Conservation (phyloP, 2,329 filamentous ascomycete species). For the Sarocladiaceae sp. region DNA sequence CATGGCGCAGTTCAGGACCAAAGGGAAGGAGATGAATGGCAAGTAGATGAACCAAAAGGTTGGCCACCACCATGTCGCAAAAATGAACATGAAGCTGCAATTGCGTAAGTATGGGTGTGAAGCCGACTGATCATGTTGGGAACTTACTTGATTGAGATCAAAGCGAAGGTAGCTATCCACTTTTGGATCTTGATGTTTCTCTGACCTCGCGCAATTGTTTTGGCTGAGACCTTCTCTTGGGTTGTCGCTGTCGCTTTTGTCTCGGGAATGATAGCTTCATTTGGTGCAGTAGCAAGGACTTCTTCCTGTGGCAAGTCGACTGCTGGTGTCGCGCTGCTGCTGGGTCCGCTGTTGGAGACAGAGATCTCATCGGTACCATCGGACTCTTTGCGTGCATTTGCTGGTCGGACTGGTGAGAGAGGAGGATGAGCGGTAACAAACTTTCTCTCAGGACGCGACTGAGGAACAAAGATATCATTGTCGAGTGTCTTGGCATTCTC, state of each 20-base stretch:
- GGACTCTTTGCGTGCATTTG: neutral
- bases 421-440: neutral
- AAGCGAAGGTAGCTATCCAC: slow-evolving; percentile 7
- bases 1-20: slow-evolving; percentile 21
- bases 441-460: neutral
- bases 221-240: neutral
- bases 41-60: slow-evolving; percentile 19
- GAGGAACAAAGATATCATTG: neutral
- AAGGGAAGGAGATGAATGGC: slow-evolving; percentile 21
- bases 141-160: slow-evolving; percentile 13
- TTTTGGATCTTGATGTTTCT: slow-evolving; percentile 12
- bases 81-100: slow-evolving; percentile 19
- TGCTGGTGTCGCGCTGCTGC: neutral
- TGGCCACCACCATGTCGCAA: slow-evolving; percentile 21
- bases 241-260: neutral
- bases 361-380: neutral
- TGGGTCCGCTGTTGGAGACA: neutral
- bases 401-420: neutral
- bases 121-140: neutral
- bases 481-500: neutral
- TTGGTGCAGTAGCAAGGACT: neutral
- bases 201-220: slow-evolving; percentile 6
- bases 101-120: neutral
- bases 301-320: neutral
- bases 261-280: neutral